Base-by-base conservation (phyloP, 2,329 filamentous ascomycete species). In the Arthrobotrys iridis region DNA sequence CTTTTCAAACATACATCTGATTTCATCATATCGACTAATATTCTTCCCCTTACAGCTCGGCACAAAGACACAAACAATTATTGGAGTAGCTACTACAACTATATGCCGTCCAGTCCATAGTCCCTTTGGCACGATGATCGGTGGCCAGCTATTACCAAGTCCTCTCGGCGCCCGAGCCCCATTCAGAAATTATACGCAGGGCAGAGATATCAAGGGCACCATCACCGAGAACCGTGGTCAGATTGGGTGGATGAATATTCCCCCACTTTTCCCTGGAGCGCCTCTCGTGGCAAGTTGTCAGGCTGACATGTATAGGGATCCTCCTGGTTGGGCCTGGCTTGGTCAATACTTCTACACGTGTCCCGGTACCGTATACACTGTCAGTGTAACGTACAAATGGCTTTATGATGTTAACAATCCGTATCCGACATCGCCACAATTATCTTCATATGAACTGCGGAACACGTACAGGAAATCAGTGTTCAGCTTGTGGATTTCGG, bases 331-430 rank as follows among this genome's bases (percentile, higher is more conserved):
- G 35, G 28, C 45, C 22, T 72, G 41, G 43, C 1, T 65, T 1
- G 43, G 22, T 7, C 48, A 57, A 58, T 2, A 33, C 3, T 43
- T 62, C 26, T 24, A 18, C 2, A 6, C 46, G 4, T 74, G 70
- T 13, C 30, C 35, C 4, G 40, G 46, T 4, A 30, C 30, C 3
- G 15, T 8, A 5, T 74, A 74, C 40, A 55, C 45, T 10, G 10
- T 63, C 10, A 57, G 46, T 2, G 15, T 74, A 0, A n/a, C 43
- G 13, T 74, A 74, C 28, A 74, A 67, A 18, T 74, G 55, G 62
- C 26, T 30, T 4, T 40, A 6, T 13, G 50, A 55, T 6, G 37
- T n/a, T 13, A n/a, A 13, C 8, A 37, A 37, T 10, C 50, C n/a
- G 24, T 30, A 55, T 33, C 2, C 1, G 28, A 3, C 4, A 18